Percentiles rank a stretch among this genome's conserved stretches.
Conservation (phyloP, 2,329 filamentous ascomycete genomes). For the Fusarium drepaniforme region DNA sequence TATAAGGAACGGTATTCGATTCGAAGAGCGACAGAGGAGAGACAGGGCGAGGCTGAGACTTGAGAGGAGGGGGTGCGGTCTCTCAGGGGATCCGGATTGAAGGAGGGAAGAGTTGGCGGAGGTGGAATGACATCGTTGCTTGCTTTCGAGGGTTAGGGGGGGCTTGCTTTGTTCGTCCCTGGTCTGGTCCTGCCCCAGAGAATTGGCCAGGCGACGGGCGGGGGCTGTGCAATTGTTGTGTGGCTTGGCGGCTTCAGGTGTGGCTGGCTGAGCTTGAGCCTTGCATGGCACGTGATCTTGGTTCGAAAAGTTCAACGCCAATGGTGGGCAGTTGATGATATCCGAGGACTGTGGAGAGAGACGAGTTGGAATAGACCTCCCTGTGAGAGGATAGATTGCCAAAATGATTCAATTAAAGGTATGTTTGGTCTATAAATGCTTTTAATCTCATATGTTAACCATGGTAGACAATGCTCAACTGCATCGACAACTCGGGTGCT, state of each 20-base stretch:
- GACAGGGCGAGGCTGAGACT: conserved; percentile 28
- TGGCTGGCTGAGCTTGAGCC: not conserved
- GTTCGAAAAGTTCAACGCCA: conserved; percentile 44
- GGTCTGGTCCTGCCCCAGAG: conserved; percentile 33
- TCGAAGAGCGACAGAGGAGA: conserved; percentile 15
- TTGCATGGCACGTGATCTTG: conserved; percentile 43
- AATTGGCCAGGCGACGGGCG: conserved; percentile 49
- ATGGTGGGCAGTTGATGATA: conserved; percentile 25
- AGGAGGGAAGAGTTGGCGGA: conserved; percentile 43
- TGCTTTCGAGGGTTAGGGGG: conserved; percentile 37
- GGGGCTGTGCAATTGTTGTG: conserved; percentile 35
- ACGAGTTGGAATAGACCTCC: conserved; percentile 39
- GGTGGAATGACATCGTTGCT: conserved; percentile 45
- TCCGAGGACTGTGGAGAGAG: conserved; percentile 35
- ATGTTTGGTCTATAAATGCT: not conserved
- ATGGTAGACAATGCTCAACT: conserved; percentile 91
- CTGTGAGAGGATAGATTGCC: conserved; percentile 43
- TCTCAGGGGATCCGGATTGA: conserved; percentile 36
- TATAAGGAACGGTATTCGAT: conserved; percentile 26
- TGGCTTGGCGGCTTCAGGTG: conserved; percentile 15
- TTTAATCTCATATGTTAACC: conserved; percentile 5
- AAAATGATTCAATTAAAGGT: conserved; percentile 96
- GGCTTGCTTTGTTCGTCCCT: conserved; percentile 37
- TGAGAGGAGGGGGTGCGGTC: conserved; percentile 10
- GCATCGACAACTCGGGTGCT: conserved; percentile 99